Evolutionary conservation across 805 yeast genomes (phyloP).

Genomic region (Nematodospora valgi): DNA sequence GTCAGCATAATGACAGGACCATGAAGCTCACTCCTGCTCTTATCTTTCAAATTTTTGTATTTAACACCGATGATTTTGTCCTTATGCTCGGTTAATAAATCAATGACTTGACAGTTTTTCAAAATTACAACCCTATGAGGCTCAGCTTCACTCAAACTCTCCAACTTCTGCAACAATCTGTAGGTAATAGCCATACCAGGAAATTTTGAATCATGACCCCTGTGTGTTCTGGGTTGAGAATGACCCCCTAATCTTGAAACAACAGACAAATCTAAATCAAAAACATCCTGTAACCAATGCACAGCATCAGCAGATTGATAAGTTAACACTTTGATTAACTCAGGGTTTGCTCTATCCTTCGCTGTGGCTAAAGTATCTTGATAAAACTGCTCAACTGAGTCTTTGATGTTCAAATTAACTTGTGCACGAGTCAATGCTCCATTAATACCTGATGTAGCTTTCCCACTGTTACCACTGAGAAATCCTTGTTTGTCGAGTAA

Average conservation of each 20-base stretch:
- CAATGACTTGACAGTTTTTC: slow-evolving; percentile 41
- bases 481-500: slow-evolving; percentile 58
- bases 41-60: slow-evolving; percentile 30
- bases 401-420: slow-evolving; percentile 44
- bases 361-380: slow-evolving; percentile 69
- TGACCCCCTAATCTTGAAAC: slow-evolving; percentile 84
- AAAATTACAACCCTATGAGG: slow-evolving; percentile 42
- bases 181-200: slow-evolving; percentile 68
- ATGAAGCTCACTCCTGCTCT: slow-evolving; percentile 27
- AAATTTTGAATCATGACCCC: slow-evolving; percentile 64
- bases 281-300: slow-evolving; percentile 66
- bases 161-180: slow-evolving; percentile 47
- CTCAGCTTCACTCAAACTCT: slow-evolving; percentile 41
- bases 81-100: slow-evolving; percentile 32
- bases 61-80: slow-evolving; percentile 26
- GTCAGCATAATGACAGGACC: slow-evolving; percentile 64
- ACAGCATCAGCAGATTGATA: slow-evolving; percentile 64
- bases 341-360: slow-evolving; percentile 54
- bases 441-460: slow-evolving; percentile 66
- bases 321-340: slow-evolving; percentile 57
- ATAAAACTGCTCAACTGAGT: slow-evolving; percentile 56
- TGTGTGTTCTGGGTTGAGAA: slow-evolving; percentile 74
- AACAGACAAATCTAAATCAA: slow-evolving; percentile 59
- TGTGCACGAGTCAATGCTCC: slow-evolving; percentile 74
- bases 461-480: slow-evolving; percentile 63